Evolutionary conservation across 192 early-diverging fungal genomes (phyloP).

Genomic region (Coemansia aciculifera): DNA sequence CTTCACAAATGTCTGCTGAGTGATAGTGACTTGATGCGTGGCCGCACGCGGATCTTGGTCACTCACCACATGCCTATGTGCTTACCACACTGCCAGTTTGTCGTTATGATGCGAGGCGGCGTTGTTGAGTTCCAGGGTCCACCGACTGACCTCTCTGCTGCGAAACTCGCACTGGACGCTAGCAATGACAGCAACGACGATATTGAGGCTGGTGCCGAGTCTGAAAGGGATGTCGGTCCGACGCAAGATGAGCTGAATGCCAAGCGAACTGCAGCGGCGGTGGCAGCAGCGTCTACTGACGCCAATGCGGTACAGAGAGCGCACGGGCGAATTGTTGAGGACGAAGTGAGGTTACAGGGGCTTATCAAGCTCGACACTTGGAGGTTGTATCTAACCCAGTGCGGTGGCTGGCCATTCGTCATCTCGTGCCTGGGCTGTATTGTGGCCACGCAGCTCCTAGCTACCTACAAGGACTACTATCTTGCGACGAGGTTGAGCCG

Average conservation of each 20-base stretch:
- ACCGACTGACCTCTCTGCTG: conserved; percentile 1
- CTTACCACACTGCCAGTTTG: conserved; percentile 53
- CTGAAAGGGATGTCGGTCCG: conserved; percentile 5
- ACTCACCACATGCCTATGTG: conserved; percentile 80
- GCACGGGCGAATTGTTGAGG: conserved; percentile 65
- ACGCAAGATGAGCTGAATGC: conserved; percentile 19
- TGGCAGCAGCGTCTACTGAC: background rate
- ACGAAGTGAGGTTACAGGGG: conserved; percentile 77
- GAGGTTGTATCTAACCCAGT: conserved; percentile 66
- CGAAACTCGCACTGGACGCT: no score
- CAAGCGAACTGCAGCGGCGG: background rate
- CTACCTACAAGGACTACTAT: conserved; percentile 60
- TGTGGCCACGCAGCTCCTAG: conserved; percentile 48
- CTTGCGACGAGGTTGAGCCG: conserved; percentile 28
- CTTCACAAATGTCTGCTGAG: conserved; percentile 72
- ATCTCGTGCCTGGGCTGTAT: conserved; percentile 54
- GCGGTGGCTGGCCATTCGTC: conserved; percentile 65
- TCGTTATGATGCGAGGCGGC: conserved; percentile 65
- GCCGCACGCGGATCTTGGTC: conserved; percentile 79
- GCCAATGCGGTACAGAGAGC: conserved; percentile 26
- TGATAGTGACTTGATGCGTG: conserved; percentile 55
- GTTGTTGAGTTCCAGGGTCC: conserved; percentile 23
- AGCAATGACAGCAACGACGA: background rate
- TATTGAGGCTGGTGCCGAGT: conserved; percentile 8
- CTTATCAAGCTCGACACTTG: conserved; percentile 70